phyloP scores from a whole-genome alignment of 768 basidiomycete genomes.

The Exsudoporus frostii region DNA sequence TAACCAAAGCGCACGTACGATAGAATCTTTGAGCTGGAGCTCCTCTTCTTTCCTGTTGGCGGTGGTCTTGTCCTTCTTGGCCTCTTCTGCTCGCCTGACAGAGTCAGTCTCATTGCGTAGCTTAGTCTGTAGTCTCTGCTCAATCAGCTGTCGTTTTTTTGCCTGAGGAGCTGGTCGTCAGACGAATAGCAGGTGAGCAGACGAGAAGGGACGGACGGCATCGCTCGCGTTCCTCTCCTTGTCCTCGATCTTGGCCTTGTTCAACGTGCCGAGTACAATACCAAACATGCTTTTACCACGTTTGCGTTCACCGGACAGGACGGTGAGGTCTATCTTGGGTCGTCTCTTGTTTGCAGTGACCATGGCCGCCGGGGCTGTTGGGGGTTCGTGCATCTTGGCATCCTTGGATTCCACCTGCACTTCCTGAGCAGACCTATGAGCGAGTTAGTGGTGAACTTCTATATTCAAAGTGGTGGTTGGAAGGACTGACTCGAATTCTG shows the following conservation, averaged over 20 bases:
- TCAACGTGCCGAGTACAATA: slow-evolving; percentile 75
- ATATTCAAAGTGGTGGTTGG: slow-evolving; percentile 1
- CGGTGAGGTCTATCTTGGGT: slow-evolving; percentile 67
- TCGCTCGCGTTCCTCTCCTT: slow-evolving; percentile 83
- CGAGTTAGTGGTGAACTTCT: not conserved
- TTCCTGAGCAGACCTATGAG: slow-evolving; percentile 31
- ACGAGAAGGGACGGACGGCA: slow-evolving; percentile 47
- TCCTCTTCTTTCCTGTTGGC: slow-evolving; percentile 84
- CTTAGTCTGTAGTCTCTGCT: slow-evolving; percentile 82
- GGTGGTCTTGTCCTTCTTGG: slow-evolving; percentile 74
- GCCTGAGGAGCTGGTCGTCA: slow-evolving; percentile 45
- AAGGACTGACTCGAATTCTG: slow-evolving; percentile 49
- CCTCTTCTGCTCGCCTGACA: slow-evolving; percentile 82
- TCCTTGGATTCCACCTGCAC: slow-evolving; percentile 30
- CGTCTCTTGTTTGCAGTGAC: slow-evolving; percentile 53
- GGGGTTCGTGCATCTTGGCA: slow-evolving; percentile 36
- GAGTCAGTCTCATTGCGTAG: slow-evolving; percentile 82
- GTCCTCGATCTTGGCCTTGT: slow-evolving; percentile 85
- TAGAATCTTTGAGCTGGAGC: slow-evolving; percentile 73
- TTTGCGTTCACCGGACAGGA: slow-evolving; percentile 60
- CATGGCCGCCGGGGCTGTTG: slow-evolving; percentile 47
- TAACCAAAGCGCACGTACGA: slow-evolving; percentile 46
- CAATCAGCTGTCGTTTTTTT: slow-evolving; percentile 79
- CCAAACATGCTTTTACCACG: slow-evolving; percentile 89
- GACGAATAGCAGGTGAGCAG: not conserved